Percentiles rank a stretch among this genome's conserved stretches.
These are phyloP conservation scores for Salisapilia sapeloensis DNA, from an alignment of 352 stramenopile species.

Conservation along the genomic window DNA sequence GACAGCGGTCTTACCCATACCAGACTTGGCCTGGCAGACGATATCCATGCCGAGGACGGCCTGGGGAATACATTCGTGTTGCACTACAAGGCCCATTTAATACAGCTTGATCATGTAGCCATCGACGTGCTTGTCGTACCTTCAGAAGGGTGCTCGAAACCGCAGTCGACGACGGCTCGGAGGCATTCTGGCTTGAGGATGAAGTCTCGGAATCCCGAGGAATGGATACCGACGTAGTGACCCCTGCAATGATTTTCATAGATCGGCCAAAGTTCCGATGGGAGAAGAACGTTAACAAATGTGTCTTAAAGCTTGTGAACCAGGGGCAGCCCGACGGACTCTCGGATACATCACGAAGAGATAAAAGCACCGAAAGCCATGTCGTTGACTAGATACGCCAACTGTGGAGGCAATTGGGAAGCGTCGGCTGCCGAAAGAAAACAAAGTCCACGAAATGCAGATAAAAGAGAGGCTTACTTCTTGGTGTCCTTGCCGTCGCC, in stretches of 20 bases:
- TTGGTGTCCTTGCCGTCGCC: slow-evolving; percentile 75
- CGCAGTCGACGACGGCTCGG: slow-evolving; percentile 97
- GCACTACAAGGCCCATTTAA: slow-evolving; percentile 37
- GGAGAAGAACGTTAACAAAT: too few relatives aligned
- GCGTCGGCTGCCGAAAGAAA: too few relatives aligned
- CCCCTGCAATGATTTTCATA: too few relatives aligned
- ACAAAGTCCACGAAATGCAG: too few relatives aligned
- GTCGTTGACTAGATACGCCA: too few relatives aligned
- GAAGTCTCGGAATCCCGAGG: slow-evolving; percentile 99
- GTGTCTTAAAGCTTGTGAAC: too few relatives aligned
- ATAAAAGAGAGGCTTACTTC: slow-evolving; percentile 85
- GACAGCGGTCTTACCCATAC: slow-evolving; percentile 99
- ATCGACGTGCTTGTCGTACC: slow-evolving; percentile 24
- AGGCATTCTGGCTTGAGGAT: slow-evolving; percentile 98
- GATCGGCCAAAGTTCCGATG: too few relatives aligned
- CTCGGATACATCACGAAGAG: too few relatives aligned
- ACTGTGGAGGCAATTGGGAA: not conserved
- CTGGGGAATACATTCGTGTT: slow-evolving; percentile 99
- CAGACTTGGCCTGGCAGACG: slow-evolving; percentile 99
- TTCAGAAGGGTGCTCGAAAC: slow-evolving; percentile 99
- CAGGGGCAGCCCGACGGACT: too few relatives aligned
- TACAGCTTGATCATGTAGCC: not conserved
- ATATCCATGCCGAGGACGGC: slow-evolving; percentile 99
- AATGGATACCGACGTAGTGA: slow-evolving; percentile 99
- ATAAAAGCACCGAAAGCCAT: too few relatives aligned